Evolutionary conservation across 2,329 filamentous ascomycete genomes (phyloP), one percentile per base, ranked within the genome.

Genomic region (Gaeumannomyces sp.): DNA sequence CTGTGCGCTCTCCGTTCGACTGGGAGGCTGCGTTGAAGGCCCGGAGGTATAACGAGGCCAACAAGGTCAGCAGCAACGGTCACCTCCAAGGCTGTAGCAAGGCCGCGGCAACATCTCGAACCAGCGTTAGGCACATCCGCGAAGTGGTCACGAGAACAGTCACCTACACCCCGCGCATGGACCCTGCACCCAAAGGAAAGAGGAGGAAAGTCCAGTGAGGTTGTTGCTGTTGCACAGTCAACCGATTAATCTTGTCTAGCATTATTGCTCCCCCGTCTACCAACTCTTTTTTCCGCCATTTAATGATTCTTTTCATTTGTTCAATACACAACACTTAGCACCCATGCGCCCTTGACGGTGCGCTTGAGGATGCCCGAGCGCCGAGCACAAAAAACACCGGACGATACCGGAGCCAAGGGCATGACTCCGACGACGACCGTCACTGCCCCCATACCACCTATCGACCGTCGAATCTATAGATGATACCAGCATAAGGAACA

Each of bases 71-170:
- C 67, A 19, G 67, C 67, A 10, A 64, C 65, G 29, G 60, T 59
- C 65, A 33, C 65, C 69, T 1, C 72, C 80, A 80, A 22, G 67
- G 66, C 10, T 67, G 69, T 59, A 57, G 60, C 50, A 72, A 82
- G 68, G 85, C 85, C 73, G 73, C 82, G 29, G 85, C 85, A 73
- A 73, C 82, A 22, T 80, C 85, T 57, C 84, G 83, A 69, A 87
- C 87, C 38, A 88, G 82, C 70, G 81, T 88, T 65, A 85, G 88
- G 66, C 84, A 89, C 73, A 92, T 97, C 66, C 83, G 92, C 64
- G 93, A 97, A 76, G 92, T 97, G 5, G 91, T 97, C 64, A 97
- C 93, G n/a, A 85, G 93, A 70, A 97, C 93, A 22, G 91, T 97
- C 66, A 97, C 92, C 57, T 97, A 96, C 77, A 96, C 91, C 74